A percentile compares a stretch with the other conserved stretches of the same genome.
Conservation (phyloP, 345 rosid species). For the Raphanus raphanistrum region DNA sequence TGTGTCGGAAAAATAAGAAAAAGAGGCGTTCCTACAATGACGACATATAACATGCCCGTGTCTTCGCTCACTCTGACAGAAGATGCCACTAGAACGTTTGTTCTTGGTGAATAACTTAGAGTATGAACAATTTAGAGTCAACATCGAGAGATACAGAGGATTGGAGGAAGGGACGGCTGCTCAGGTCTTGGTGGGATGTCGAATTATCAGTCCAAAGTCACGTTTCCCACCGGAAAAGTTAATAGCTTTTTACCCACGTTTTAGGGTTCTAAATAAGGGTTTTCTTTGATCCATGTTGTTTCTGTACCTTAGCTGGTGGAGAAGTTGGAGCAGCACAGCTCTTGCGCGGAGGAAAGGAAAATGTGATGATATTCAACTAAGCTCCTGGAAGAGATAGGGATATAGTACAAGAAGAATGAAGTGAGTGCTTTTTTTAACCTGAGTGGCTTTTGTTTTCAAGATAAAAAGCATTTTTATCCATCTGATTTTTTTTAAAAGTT, state of each 20-base stretch:
- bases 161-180: slow-evolving; percentile 57
- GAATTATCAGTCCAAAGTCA: slow-evolving; percentile 56
- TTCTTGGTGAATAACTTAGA: slow-evolving; percentile 1
- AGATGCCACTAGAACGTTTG: slow-evolving; percentile 24
- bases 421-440: too few relatives aligned
- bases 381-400: slow-evolving; percentile 8
- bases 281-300: neutral
- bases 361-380: slow-evolving; percentile 7
- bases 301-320: slow-evolving; percentile 13
- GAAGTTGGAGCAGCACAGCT: slow-evolving; percentile 29
- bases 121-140: slow-evolving; percentile 26
- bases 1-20: slow-evolving; percentile 6
- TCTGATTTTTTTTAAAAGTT: too few relatives aligned
- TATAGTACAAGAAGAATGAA: too few relatives aligned
- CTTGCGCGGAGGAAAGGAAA: slow-evolving; percentile 12
- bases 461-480: too few relatives aligned
- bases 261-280: neutral
- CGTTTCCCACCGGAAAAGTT: slow-evolving; percentile 47
- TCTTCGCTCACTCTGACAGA: slow-evolving; percentile 12
- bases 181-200: slow-evolving; percentile 36
- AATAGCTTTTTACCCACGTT: neutral
- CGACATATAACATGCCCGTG: slow-evolving; percentile 33
- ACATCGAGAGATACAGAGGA: slow-evolving; percentile 39
- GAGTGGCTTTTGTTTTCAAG: too few relatives aligned
- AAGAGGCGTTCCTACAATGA: neutral